Evolutionary conservation across 306 rosid genomes (phyloP).

Genomic region (Luffa aegyptiaca): DNA sequence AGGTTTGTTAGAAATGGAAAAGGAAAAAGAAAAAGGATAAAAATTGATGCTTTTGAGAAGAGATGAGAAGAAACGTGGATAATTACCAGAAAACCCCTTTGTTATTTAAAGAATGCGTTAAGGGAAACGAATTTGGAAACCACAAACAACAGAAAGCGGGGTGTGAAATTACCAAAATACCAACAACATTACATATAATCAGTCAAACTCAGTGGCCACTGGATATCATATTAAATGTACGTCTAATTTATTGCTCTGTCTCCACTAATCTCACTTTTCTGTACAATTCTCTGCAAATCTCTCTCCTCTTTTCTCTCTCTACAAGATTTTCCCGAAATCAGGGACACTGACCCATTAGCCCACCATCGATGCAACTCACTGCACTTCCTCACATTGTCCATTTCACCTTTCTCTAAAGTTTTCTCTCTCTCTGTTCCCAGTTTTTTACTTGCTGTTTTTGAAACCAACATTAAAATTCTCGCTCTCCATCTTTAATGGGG

Average conservation of each 20-base stretch:
- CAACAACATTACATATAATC: not conserved
- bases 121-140: not conserved
- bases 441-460: not conserved
- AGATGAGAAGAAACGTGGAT: not conserved
- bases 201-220: not conserved
- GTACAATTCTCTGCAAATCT: not conserved
- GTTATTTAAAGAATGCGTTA: not conserved
- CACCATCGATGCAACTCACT: constrained; percentile 3
- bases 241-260: not conserved
- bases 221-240: constrained; percentile 5
- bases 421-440: not conserved
- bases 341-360: not conserved
- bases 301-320: not conserved
- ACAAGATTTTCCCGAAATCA: not conserved
- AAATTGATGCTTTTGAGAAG: not conserved
- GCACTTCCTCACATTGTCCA: not conserved
- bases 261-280: constrained; percentile 3
- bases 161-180: not conserved
- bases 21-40: not conserved
- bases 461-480: not conserved
- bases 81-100: not conserved
- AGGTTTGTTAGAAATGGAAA: not conserved
- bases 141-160: not conserved
- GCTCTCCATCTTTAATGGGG: not conserved
- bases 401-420: not conserved